Base-by-base conservation (phyloP, 129 eudicot genomes). In the Flaveria trinervia region DNA sequence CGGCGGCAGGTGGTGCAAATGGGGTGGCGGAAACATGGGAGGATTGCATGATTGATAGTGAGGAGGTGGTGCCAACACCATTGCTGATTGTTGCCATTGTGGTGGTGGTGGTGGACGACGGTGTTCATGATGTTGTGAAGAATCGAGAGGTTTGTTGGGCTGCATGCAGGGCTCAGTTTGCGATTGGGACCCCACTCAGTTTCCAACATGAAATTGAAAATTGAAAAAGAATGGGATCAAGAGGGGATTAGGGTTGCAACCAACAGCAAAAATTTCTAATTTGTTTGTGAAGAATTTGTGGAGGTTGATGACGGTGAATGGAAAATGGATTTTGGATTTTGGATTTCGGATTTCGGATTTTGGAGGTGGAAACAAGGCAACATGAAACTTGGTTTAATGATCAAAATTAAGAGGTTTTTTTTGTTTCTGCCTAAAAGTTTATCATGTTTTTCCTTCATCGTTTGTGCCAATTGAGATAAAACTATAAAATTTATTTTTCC, bases 91-190 rank as follows among this genome's bases (percentile, higher is more conserved):
- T 45, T 68, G 65, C 70, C 44, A 20, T 30, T 51, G 76, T 3
- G 48, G 15, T 48, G 84, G 2, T 33, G 84, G 79, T 3, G 50
- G 64, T 16, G 80, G 16, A 0, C 73, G 23, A 9, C 52, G 74
- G 70, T 68, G 73, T 48, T 70, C 77, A 59, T 70, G 73, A 59
- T 72, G 65, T 43, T 78, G 59, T 20, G 75, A 55, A 5, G 75
- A 2, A 11, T 23, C 10, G 4, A 74, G 74, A 72, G 79, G 44
- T 1, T 54, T 23, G 79, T 80, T 52, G 70, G 65, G 79, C 45
- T 73, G 84, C 84, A 80, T 73, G 75, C 67, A 75, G 83, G 79
- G 79, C 72, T 72, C 59, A 26, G 66, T 55, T 55, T 17, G 26
- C 52, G 72, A 39, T 55, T 17, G 26, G 60, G 72, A 39, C 76